Evolutionary conservation across 441 rosid genomes (phyloP).

Genomic region (Euphorbia schlechtendalii): DNA sequence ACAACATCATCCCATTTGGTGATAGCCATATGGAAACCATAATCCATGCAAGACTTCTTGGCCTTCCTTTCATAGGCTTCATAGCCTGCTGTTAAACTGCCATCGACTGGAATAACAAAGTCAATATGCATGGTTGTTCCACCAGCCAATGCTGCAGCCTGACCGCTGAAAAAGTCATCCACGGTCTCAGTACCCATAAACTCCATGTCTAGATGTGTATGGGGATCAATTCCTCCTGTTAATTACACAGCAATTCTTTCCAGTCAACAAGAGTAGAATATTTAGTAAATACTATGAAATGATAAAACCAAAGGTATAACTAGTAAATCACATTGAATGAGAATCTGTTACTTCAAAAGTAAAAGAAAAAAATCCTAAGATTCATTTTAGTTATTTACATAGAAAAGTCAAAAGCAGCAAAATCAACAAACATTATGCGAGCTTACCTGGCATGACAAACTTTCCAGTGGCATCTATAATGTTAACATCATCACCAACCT

Average conservation of each 20-base stretch:
- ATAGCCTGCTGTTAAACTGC: conserved; percentile 66
- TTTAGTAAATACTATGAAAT: background rate
- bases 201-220: conserved; percentile 79
- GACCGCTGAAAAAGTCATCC: conserved; percentile 96
- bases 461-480: conserved; percentile 89
- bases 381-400: background rate
- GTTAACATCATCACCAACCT: conserved; percentile 81
- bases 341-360: too few species aligned
- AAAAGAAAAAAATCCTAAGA: too few species aligned
- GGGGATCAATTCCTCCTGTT: conserved; percentile 96
- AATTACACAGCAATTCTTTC: conserved; percentile 4
- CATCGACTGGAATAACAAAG: conserved; percentile 78
- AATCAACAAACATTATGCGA: background rate
- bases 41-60: conserved; percentile 74
- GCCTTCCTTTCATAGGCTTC: conserved; percentile 71
- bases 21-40: conserved; percentile 94
- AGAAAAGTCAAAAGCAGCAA: conserved; percentile 6
- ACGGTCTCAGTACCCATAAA: conserved; percentile 68
- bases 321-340: background rate
- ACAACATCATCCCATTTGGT: conserved; percentile 84
- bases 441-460: conserved; percentile 88
- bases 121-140: conserved; percentile 98
- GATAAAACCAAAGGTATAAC: background rate
- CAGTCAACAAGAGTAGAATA: conserved; percentile 7
- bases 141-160: conserved; percentile 98